Base-by-base conservation (phyloP, 805 yeast species). In the Saccharomycopsis fibuligera region DNA sequence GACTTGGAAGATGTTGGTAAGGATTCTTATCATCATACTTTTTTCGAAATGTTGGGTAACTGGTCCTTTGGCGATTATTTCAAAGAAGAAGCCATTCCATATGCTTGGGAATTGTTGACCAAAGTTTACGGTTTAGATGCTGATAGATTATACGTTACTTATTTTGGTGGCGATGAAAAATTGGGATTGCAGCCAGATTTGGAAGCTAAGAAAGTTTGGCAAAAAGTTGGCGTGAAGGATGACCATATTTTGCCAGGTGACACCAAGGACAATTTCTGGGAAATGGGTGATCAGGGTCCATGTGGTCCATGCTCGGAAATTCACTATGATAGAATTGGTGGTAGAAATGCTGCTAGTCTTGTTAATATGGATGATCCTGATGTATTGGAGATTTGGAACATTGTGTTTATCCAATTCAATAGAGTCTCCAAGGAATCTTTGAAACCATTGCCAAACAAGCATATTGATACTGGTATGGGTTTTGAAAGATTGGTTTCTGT, bases 201-300 rank as follows among this genome's bases (percentile, higher is more conserved):
- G 53, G 99, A 93, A 69, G 96, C 98, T 47, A 86, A 86, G 65
- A 71, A 84, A 60, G 70, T 78, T 54, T 93, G 99, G 99, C 70
- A 72, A 55, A 78, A 74, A 35, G 85, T 84, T 37, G 99, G 99
- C 59, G 95, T 91, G 48, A 75, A 82, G 30, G 96, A 87, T 58
- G 90, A 83, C 64, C 98, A 89, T 64, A 91, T 93, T 58, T 72
- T 93, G 57, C 96, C 96, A 19, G 99, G 99, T 50, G 72, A 81
- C 57, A 86, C 82, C 47, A 73, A 81, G 62, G 99, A 93, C 66
- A 93, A 93, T 70, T 93, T 93, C 69, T 93, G 99, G 99, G 99
- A 93, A 73, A 93, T 93, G 99, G 99, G 99, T 60, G 99, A 95
- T 63, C 98, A 91, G 73, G 99, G 99, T 57, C 99, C 99, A 43